phyloP scores from a whole-genome alignment of 306 rosid genomes.

The Prunus mongolica region DNA sequence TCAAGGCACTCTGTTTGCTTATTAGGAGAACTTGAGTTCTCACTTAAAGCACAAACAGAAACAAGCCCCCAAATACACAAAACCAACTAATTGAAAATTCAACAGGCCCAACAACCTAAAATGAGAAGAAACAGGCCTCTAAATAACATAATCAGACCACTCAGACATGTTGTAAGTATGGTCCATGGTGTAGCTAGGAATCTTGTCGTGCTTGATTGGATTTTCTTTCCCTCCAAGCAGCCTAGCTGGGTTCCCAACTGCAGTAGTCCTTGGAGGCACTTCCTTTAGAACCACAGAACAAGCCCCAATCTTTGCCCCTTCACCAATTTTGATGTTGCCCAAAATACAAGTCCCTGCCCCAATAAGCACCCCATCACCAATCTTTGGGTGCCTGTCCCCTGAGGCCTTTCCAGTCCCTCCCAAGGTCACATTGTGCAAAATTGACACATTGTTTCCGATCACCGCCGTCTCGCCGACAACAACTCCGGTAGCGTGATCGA shows the following conservation, averaged over 20 bases:
- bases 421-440: conserved; percentile 77
- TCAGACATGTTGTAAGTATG: conserved; percentile 65
- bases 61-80: neutral
- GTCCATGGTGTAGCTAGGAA: conserved; percentile 85
- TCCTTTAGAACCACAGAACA: conserved; percentile 87
- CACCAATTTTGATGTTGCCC: conserved; percentile 77
- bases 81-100: neutral
- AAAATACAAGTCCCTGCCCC: conserved; percentile 90
- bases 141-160: conserved; percentile 76
- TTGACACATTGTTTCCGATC: conserved; percentile 85
- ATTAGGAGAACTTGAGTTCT: conserved; percentile 47
- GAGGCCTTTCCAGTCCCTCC: conserved; percentile 84
- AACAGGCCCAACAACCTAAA: neutral
- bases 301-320: conserved; percentile 87
- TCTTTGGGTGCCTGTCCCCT: conserved; percentile 92
- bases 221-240: conserved; percentile 82
- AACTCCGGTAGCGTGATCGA: conserved; percentile 89
- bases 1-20: conserved; percentile 18
- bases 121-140: conserved; percentile 10
- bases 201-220: conserved; percentile 62
- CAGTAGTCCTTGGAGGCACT: conserved; percentile 88
- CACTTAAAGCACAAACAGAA: conserved; percentile 38
- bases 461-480: conserved; percentile 94
- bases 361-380: conserved; percentile 86
- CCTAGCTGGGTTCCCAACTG: conserved; percentile 82